Evolutionary conservation across 2,329 filamentous ascomycete species (phyloP).

Genomic region (Exophiala sp.): DNA sequence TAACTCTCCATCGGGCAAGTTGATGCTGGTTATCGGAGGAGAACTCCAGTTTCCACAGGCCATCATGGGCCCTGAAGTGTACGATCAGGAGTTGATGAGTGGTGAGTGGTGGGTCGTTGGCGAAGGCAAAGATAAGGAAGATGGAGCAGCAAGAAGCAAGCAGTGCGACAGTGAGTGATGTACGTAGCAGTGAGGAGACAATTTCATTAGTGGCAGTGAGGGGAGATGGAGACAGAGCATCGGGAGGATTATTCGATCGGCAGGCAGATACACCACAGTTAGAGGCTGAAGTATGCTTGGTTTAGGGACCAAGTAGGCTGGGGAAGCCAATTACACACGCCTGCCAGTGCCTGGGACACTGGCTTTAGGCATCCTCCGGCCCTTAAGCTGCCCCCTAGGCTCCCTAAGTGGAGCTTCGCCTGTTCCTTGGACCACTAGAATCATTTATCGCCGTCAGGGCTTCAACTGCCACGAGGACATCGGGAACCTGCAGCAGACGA

Average conservation of each 20-base stretch:
- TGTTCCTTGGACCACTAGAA: constrained; percentile 1
- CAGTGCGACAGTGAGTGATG: not conserved
- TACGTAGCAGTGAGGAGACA: too few species aligned
- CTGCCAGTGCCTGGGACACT: too few species aligned
- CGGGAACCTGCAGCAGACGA: too few species aligned
- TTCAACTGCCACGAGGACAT: not conserved
- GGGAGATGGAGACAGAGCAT: too few species aligned
- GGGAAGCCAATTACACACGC: too few species aligned
- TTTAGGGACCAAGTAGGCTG: too few species aligned
- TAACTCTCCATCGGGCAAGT: constrained; percentile 16
- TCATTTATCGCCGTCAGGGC: constrained; percentile 7
- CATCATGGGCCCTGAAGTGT: not conserved
- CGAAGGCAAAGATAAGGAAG: constrained; percentile 21
- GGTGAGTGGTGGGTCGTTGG: constrained; percentile 18
- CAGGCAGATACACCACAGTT: too few species aligned
- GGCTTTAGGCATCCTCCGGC: too few species aligned
- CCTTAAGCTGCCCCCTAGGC: too few species aligned
- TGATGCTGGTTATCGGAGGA: constrained; percentile 18
- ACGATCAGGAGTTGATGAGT: constrained; percentile 1
- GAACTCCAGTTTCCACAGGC: constrained; percentile 5
- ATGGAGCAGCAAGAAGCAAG: constrained; percentile 1
- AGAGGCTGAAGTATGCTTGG: too few species aligned
- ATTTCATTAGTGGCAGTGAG: too few species aligned
- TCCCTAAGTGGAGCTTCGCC: not conserved
- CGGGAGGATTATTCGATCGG: too few species aligned